Conservation (phyloP, 2,329 filamentous ascomycete genomes). For the Colletotrichum lentis region DNA sequence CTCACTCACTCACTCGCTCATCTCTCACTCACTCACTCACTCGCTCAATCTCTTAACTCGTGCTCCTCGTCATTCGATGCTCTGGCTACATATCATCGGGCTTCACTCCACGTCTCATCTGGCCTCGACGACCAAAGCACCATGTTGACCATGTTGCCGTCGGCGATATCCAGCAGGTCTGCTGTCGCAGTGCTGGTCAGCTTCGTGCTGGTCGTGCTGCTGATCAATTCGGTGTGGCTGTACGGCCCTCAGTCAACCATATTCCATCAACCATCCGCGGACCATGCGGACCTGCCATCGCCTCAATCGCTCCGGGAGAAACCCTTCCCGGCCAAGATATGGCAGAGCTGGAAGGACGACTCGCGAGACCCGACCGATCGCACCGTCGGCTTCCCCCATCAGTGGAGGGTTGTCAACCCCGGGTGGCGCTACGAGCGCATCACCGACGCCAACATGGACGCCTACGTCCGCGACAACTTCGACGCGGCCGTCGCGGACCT, state of each 20-base stretch:
- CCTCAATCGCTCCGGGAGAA: neutral
- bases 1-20: too few species aligned
- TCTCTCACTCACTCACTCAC: too few species aligned
- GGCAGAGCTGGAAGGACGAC: slow-evolving; percentile 47
- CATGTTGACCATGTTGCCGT: neutral
- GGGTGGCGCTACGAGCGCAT: slow-evolving; percentile 44
- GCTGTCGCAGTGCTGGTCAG: neutral
- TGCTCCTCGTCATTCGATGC: neutral
- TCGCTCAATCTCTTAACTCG: neutral
- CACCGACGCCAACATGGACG: slow-evolving; percentile 43
- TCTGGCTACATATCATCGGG: neutral
- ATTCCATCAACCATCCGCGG: neutral
- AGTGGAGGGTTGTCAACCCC: slow-evolving; percentile 42
- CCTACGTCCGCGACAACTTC: slow-evolving; percentile 68
- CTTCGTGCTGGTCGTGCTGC: neutral
- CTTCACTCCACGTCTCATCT: neutral
- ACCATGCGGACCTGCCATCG: neutral
- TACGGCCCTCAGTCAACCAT: neutral
- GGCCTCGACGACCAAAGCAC: neutral
- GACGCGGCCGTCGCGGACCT: slow-evolving; percentile 65
- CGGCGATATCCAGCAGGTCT: neutral
- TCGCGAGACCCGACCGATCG: slow-evolving; percentile 43
- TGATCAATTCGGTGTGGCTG: neutral
- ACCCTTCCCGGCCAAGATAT: slow-evolving; percentile 43
- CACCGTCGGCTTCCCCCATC: slow-evolving; percentile 43